Evolutionary conservation across 2,329 filamentous ascomycete species (phyloP).

Genomic region (Aspergillus carbonarius): DNA sequence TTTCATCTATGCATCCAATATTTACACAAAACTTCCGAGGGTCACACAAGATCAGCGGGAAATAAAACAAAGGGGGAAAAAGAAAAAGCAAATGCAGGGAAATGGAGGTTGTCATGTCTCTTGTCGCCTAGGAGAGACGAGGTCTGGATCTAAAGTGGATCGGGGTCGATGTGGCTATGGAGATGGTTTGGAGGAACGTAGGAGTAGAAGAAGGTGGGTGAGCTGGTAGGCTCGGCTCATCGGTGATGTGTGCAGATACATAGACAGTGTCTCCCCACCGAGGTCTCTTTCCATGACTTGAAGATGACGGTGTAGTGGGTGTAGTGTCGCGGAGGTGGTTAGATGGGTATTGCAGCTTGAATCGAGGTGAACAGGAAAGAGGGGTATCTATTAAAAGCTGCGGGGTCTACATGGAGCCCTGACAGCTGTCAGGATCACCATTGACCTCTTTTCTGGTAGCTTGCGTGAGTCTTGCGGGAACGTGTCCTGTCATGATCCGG

Average conservation of each 20-base stretch:
- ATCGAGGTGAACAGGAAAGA: neutral
- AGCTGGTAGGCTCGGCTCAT: neutral
- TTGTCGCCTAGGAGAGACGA: neutral
- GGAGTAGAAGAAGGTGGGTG: neutral
- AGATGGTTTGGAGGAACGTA: too few species aligned
- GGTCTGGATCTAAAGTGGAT: too few species aligned
- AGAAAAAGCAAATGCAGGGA: neutral
- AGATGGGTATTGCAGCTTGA: neutral
- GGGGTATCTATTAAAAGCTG: slow-evolving; percentile 8
- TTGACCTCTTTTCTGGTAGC: neutral
- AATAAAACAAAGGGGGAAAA: neutral
- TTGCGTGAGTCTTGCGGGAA: neutral
- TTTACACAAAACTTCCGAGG: slow-evolving; percentile 8
- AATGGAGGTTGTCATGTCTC: neutral
- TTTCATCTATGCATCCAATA: slow-evolving; percentile 3
- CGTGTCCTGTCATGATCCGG: neutral
- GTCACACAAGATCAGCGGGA: neutral
- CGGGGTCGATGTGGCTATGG: too few species aligned
- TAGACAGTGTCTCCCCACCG: neutral
- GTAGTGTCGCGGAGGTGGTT: neutral
- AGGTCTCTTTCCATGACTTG: neutral
- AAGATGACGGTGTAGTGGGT: neutral
- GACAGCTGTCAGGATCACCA: neutral
- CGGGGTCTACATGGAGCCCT: neutral
- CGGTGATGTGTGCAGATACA: neutral